A percentile compares a stretch with the other conserved stretches of the same genome.
phyloP scores from a whole-genome alignment of 805 yeast genomes.

The Metschnikowia reukaufii region DNA sequence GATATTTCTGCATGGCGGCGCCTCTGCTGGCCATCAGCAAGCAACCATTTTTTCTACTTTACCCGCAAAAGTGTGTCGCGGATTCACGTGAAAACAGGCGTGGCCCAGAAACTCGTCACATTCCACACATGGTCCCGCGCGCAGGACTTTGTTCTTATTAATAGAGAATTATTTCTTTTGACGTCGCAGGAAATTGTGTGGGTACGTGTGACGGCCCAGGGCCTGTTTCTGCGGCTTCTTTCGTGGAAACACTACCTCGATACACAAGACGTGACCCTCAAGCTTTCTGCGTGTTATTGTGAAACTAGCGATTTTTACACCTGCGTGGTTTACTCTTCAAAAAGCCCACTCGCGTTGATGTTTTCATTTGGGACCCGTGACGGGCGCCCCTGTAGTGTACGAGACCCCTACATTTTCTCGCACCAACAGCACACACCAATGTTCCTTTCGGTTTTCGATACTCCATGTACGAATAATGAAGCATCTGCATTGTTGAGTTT shows the following conservation, averaged over 20 bases:
- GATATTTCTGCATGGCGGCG: constrained; percentile 16
- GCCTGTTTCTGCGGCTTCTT: constrained; percentile 45
- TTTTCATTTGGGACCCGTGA: constrained; percentile 35
- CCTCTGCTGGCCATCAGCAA: constrained; percentile 12
- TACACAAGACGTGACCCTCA: constrained; percentile 53
- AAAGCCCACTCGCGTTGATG: constrained; percentile 31
- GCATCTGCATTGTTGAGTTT: not conserved
- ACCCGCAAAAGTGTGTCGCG: constrained; percentile 12
- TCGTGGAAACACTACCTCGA: constrained; percentile 74
- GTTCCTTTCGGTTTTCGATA: not conserved
- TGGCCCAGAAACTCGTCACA: constrained; percentile 11
- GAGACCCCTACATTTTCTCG: constrained; percentile 34
- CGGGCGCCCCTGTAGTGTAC: constrained; percentile 36
- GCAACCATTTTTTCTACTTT: constrained; percentile 7
- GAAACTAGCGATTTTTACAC: constrained; percentile 15
- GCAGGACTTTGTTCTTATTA: constrained; percentile 12
- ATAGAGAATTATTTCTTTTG: constrained; percentile 47
- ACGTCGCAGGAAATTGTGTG: constrained; percentile 69
- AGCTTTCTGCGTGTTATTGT: constrained; percentile 24
- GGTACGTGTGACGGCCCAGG: constrained; percentile 32
- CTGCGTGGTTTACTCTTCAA: constrained; percentile 30
- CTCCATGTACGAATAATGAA: not conserved
- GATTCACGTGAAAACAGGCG: not conserved
- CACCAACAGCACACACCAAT: not conserved
- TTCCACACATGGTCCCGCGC: constrained; percentile 18